Base-by-base conservation (phyloP, 2,329 filamentous ascomycete genomes). In the Ophiocordyceps camponoti-saundersi region DNA sequence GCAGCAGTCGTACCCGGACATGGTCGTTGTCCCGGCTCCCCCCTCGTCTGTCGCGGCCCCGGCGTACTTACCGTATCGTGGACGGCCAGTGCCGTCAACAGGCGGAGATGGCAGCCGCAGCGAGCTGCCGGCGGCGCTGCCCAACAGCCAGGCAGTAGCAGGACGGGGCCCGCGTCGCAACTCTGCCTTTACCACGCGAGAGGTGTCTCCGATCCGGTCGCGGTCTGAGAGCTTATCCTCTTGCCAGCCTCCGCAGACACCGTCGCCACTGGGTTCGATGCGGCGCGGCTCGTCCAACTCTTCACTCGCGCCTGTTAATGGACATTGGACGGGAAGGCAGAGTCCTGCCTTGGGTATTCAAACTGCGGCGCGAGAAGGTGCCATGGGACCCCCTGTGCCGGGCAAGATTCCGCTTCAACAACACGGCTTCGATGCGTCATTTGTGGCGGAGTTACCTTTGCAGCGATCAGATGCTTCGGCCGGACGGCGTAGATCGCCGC, bases 141-240 rank as follows among this genome's bases (percentile, higher is more conserved):
- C 16, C 34, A 39, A 18, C 15, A 39, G n/a, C 7, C 36, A 40
- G 36, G n/a, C n/a, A 4, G 20, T 32, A 41, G 11, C 21, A n/a
- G n/a, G 23, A 40, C 36, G 36, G 10, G 36, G 36, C 11, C 36
- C 36, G 36, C 36, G 36, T n/a, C 36, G 36, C n/a, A 18, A 40
- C 18, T 12, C 36, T 40, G 49, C 47, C 3, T 45, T 48, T 18
- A 45, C 41, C 11, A 45, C 47, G 30, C 47, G 47, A 18, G 47
- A 51, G 10, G 46, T 52, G 18, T 51, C 49, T 16, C 49, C 52
- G 10, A 36, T 48, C 15, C 48, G 48, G 10, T 36, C 49, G 16
- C 48, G 53, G 26, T 47, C 48, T 0, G 48, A 52, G 34, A 52
- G 53, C 21, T 45, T 48, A 21, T 51, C 52, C 2, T 54, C 52